These are phyloP conservation scores for Phytopythium mirpurense DNA, from an alignment of 352 stramenopile species.

Conservation along the genomic window DNA sequence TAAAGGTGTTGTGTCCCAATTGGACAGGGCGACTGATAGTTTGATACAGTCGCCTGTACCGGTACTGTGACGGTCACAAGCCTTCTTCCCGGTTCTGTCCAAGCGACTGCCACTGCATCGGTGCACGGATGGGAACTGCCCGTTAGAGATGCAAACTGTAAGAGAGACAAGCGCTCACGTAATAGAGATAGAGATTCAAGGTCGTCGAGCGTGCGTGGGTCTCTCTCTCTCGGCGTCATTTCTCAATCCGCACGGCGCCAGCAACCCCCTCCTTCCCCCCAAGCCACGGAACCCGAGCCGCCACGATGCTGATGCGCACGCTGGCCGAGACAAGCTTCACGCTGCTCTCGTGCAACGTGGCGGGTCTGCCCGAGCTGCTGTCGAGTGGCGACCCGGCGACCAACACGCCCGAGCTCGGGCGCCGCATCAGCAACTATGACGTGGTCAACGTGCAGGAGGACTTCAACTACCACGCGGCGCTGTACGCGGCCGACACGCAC, in stretches of 20 bases:
- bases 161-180: too few relatives aligned
- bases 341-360: constrained; percentile 36
- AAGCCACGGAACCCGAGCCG: neutral
- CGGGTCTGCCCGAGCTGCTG: constrained; percentile 32
- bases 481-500: constrained; percentile 37
- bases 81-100: neutral
- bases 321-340: constrained; percentile 6
- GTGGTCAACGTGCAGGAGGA: constrained; percentile 35
- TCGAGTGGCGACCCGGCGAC: constrained; percentile 36
- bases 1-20: too few relatives aligned
- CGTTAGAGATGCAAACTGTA: too few relatives aligned
- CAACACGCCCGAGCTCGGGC: constrained; percentile 44
- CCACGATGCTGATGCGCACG: constrained; percentile 1
- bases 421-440: constrained; percentile 29
- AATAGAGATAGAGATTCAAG: too few relatives aligned
- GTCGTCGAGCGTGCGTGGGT: too few relatives aligned
- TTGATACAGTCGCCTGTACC: too few relatives aligned
- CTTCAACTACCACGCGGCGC: constrained; percentile 38
- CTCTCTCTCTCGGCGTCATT: too few relatives aligned
- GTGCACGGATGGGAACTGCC: neutral
- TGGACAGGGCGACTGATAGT: too few relatives aligned
- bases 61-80: too few relatives aligned
- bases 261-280: neutral
- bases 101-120: neutral
- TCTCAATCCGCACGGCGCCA: neutral